phyloP scores from a whole-genome alignment of 1,139 yeast species.

The Arxiozyma slooffiae region DNA sequence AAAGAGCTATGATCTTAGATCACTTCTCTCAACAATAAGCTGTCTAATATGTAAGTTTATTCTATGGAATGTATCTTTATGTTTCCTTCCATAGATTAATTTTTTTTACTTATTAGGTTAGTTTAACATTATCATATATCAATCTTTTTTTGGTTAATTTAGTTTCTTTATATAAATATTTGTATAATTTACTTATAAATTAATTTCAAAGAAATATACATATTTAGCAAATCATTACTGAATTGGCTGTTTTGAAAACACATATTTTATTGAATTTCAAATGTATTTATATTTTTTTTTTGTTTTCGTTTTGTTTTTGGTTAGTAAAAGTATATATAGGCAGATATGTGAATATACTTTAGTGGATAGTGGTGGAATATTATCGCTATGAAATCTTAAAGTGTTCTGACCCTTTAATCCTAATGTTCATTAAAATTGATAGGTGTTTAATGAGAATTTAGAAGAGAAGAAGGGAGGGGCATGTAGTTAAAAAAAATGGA shows the following conservation, averaged over 20 bases:
- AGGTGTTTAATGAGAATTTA: neutral
- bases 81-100: no score
- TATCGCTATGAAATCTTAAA: neutral
- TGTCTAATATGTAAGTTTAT: constrained; percentile 2
- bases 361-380: neutral
- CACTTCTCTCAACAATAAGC: constrained; percentile 77
- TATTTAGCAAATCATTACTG: neutral
- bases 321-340: no score
- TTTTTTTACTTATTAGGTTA: neutral
- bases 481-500: neutral
- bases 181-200: neutral
- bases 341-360: no score
- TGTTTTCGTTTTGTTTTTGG: no score
- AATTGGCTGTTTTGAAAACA: neutral
- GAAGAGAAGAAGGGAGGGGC: neutral
- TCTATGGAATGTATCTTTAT: neutral
- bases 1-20: constrained; percentile 93
- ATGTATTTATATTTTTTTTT: no score
- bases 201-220: constrained; percentile 2
- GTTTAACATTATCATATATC: neutral
- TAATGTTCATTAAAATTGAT: no score
- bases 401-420: no score
- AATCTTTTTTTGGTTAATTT: neutral
- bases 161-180: neutral
- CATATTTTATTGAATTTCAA: no score